Evolutionary conservation across 768 basidiomycete genomes (phyloP).

Genomic region (Epithele typhae): DNA sequence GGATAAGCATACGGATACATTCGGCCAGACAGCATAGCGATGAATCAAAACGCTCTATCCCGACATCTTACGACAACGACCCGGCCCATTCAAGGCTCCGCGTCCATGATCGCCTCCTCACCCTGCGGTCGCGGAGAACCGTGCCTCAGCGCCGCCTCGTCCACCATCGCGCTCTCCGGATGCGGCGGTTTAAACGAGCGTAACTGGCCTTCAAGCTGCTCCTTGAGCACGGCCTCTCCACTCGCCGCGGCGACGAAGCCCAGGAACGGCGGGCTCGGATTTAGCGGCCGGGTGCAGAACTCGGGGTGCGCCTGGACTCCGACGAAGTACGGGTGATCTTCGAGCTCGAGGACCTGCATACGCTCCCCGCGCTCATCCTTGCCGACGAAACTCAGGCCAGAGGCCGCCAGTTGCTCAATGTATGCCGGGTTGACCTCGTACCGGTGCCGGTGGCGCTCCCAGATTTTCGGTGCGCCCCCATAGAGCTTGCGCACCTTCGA

Average conservation of each 20-base stretch:
- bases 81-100: constrained; percentile 16
- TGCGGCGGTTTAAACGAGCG: constrained; percentile 67
- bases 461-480: constrained; percentile 74
- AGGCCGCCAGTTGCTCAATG: constrained; percentile 70
- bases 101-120: constrained; percentile 21
- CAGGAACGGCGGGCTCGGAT: constrained; percentile 96
- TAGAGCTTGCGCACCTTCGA: constrained; percentile 76
- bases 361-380: constrained; percentile 95
- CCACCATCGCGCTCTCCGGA: constrained; percentile 69
- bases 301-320: constrained; percentile 97
- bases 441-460: constrained; percentile 96
- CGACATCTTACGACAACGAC: too few relatives aligned
- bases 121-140: constrained; percentile 17
- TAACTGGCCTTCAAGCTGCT: constrained; percentile 68
- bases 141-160: constrained; percentile 49
- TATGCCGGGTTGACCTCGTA: constrained; percentile 94
- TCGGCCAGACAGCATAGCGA: too few relatives aligned
- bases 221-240: constrained; percentile 49
- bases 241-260: constrained; percentile 87
- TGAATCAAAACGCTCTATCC: too few relatives aligned
- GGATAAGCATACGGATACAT: too few relatives aligned
- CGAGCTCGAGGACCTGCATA: constrained; percentile 94
- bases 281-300: constrained; percentile 96
- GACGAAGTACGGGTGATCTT: constrained; percentile 90
- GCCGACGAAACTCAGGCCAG: constrained; percentile 68